Evolutionary conservation across 352 stramenopile genomes (phyloP), one percentile per base, ranked within the genome.

Genomic region (Pythium brassicae): DNA sequence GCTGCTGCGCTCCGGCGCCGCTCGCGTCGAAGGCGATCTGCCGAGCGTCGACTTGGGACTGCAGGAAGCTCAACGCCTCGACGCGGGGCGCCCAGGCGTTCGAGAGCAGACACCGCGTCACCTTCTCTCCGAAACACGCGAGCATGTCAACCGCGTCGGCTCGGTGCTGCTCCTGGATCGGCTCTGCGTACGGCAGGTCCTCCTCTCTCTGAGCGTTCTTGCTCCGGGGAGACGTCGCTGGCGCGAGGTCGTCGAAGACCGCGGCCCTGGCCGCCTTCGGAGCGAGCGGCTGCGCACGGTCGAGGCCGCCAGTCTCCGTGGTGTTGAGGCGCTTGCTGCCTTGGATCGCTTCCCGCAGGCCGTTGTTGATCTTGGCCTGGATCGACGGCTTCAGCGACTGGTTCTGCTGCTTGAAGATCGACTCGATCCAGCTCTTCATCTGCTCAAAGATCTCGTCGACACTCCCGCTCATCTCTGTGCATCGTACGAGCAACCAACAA

Each of bases 331-430:
- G 69, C 40, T 92, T 91, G 52, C 81, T 90, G 29, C 79, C 73
- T 11, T 83, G 71, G 0, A 93, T 55, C 0, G 77, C 78, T 45
- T 73, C 79, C 46, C 83, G 86, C 10, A 92, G 63, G 20, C 83
- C 81, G 20, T 76, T 92, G 63, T 92, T 91, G 69, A 93, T 90
- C 62, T 88, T 92, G 0, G 77, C 81, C 40, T 90, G 81, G 20
- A 92, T 84, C 0, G 81, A 88, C 0, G 83, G 79, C 50, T 93
- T 93, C 2, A 90, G 50, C 9, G 61, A 55, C 23, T 86, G 60
- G 27, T 86, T 86, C 25, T 91, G 72, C 57, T 90, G 71, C 34
- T 86, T 86, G 45, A 93, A 86, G 23, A 89, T 68, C 2, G 76
- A 79, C 44, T 91, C 83, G 7, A 65, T 78, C 74, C 78, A 93